Percentiles rank a stretch among this genome's conserved stretches.
phyloP scores from a whole-genome alignment of 305 asterid species.

The Solanum aculeatissimum region DNA sequence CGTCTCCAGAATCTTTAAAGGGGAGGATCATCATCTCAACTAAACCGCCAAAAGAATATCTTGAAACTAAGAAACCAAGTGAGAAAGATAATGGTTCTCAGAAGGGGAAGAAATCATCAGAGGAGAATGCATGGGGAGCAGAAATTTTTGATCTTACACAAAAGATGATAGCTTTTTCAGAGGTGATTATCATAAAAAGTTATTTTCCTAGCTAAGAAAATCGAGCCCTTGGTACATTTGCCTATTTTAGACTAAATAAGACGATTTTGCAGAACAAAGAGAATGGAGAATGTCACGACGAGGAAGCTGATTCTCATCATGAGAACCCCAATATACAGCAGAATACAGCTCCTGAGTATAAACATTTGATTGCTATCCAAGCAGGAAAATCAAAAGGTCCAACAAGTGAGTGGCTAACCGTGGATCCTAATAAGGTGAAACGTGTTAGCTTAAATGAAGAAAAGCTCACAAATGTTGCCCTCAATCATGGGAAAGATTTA shows the following conservation, averaged over 20 bases:
- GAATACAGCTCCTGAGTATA: slow-evolving; percentile 38
- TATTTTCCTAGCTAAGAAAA: not conserved
- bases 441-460: slow-evolving; percentile 80
- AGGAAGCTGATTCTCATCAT: slow-evolving; percentile 27
- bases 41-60: slow-evolving; percentile 61
- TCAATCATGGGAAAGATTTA: slow-evolving; percentile 55
- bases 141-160: slow-evolving; percentile 32
- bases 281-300: slow-evolving; percentile 12
- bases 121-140: slow-evolving; percentile 53
- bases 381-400: slow-evolving; percentile 60
- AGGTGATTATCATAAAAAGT: slow-evolving; percentile 6
- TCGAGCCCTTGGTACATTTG: not conserved
- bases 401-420: slow-evolving; percentile 43
- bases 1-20: slow-evolving; percentile 62
- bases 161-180: not conserved
- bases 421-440: slow-evolving; percentile 36
- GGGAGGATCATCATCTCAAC: slow-evolving; percentile 52
- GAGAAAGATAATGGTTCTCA: slow-evolving; percentile 15
- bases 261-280: slow-evolving; percentile 13
- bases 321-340: slow-evolving; percentile 15
- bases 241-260: not conserved
- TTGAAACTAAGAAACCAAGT: slow-evolving; percentile 24
- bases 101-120: slow-evolving; percentile 22
- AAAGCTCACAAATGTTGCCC: slow-evolving; percentile 54
- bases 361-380: slow-evolving; percentile 52